A percentile compares a stretch with the other conserved stretches of the same genome.
Evolutionary conservation across 2,329 filamentous ascomycete genomes (phyloP).

Genomic region (Pseudophaeomoniella oleicola): DNA sequence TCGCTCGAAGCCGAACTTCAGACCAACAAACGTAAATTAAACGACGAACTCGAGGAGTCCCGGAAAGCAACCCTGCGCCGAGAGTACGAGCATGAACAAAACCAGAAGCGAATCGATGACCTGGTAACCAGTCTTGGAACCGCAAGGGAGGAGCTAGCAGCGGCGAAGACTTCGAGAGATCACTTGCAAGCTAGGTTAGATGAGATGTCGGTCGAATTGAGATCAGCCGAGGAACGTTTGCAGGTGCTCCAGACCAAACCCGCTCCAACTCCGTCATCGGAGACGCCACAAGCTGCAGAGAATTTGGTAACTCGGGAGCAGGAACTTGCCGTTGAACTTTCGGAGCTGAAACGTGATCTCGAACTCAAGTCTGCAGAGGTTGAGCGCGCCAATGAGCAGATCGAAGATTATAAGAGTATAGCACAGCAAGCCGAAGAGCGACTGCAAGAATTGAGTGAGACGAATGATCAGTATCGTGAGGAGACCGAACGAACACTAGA

Average conservation of each 20-base stretch:
- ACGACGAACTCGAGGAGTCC: constrained; percentile 66
- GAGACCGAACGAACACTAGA: constrained; percentile 64
- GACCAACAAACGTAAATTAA: constrained; percentile 66
- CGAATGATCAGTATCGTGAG: constrained; percentile 74
- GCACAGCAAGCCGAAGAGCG: constrained; percentile 80
- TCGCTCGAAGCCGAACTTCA: constrained; percentile 64
- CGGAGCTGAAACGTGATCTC: constrained; percentile 74
- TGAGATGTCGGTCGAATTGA: constrained; percentile 75
- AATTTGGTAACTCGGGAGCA: constrained; percentile 52
- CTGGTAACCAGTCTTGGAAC: constrained; percentile 66
- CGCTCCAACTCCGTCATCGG: constrained; percentile 26
- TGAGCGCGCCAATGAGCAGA: constrained; percentile 64
- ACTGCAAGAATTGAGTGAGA: constrained; percentile 60
- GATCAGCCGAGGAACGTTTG: constrained; percentile 75
- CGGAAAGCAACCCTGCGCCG: constrained; percentile 73
- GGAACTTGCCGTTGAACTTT: constrained; percentile 68
- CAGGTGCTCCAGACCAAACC: constrained; percentile 69
- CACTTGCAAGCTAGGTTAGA: constrained; percentile 80
- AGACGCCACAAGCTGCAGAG: constrained; percentile 33
- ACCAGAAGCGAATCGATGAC: constrained; percentile 84
- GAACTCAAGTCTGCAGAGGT: constrained; percentile 69
- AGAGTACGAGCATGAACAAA: constrained; percentile 79
- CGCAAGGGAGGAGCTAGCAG: constrained; percentile 72
- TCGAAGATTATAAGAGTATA: constrained; percentile 77
- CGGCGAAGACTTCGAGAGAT: constrained; percentile 74